A percentile compares a stretch with the other conserved stretches of the same genome.
phyloP scores from a whole-genome alignment of 345 rosid genomes.

The Eucalyptus cloeziana region DNA sequence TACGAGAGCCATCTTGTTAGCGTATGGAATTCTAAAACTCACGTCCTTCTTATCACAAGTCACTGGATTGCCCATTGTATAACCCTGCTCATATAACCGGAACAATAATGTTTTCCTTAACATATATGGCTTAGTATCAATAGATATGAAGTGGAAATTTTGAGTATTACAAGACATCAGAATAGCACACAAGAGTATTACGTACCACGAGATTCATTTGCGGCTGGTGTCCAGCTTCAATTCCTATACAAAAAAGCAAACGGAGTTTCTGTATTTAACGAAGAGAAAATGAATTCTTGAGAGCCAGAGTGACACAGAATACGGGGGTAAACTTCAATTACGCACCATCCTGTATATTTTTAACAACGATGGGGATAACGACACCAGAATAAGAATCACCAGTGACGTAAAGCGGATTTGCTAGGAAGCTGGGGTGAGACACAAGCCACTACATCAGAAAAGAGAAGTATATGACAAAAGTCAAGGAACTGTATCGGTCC shows the following conservation, averaged over 20 bases:
- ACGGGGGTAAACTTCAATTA: background rate
- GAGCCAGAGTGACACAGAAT: background rate
- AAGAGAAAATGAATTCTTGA: background rate
- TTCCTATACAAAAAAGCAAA: background rate
- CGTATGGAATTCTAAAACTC: constrained; percentile 16
- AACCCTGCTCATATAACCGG: constrained; percentile 17
- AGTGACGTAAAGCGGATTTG: constrained; percentile 10
- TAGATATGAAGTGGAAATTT: background rate
- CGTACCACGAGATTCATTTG: background rate
- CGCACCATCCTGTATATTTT: constrained; percentile 5
- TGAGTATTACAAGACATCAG: background rate
- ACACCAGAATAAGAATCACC: constrained; percentile 21
- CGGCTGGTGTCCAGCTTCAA: background rate
- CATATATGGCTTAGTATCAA: background rate
- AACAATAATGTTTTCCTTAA: background rate
- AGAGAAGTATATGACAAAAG: background rate
- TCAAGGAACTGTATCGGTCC: background rate
- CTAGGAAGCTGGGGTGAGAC: constrained; percentile 7
- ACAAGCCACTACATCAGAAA: constrained; percentile 11
- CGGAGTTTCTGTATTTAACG: background rate
- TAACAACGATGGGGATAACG: background rate
- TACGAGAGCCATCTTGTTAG: constrained; percentile 39
- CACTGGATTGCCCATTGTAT: constrained; percentile 27
- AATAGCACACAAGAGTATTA: background rate
- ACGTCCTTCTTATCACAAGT: constrained; percentile 3